A percentile compares a stretch with the other conserved stretches of the same genome.
These are phyloP conservation scores for Pleurotus salmoneostramineus DNA, from an alignment of 768 basidiomycete species.

Conservation along the genomic window DNA sequence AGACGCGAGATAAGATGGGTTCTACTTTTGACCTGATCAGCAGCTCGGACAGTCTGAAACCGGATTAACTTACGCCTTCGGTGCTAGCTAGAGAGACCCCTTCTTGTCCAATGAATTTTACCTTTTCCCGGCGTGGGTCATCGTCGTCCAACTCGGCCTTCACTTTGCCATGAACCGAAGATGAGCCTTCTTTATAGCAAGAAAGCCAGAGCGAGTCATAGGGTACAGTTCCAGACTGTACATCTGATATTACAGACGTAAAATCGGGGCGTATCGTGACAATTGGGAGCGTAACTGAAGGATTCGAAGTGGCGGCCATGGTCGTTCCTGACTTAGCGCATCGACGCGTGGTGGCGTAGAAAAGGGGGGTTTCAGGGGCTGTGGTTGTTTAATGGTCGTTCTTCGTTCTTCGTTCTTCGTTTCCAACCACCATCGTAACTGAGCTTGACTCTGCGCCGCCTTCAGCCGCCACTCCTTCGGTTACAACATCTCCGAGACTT, in stretches of 20 bases:
- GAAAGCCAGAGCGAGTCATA: conserved; percentile 73
- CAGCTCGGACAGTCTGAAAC: conserved; percentile 2
- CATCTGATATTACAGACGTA: conserved; percentile 56
- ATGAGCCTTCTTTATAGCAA: conserved; percentile 51
- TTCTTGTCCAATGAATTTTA: conserved; percentile 22
- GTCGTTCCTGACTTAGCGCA: not conserved
- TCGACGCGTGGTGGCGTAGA: not conserved
- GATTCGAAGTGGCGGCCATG: not conserved
- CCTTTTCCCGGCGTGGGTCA: conserved; percentile 48
- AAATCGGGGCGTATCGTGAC: conserved; percentile 61
- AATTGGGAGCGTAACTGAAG: conserved; percentile 36
- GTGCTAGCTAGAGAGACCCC: not conserved
- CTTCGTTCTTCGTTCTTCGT: too few relatives aligned
- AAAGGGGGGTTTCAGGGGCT: too few relatives aligned
- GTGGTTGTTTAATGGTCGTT: too few relatives aligned
- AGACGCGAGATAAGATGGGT: conserved; percentile 37
- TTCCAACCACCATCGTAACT: too few relatives aligned
- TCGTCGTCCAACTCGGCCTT: conserved; percentile 48
- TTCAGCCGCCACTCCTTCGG: too few relatives aligned
- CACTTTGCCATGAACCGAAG: conserved; percentile 65
- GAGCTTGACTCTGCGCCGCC: too few relatives aligned
- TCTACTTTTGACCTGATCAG: conserved; percentile 4
- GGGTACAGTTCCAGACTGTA: conserved; percentile 50
- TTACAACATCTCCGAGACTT: too few relatives aligned
- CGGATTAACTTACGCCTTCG: conserved; percentile 23